Percentiles rank a stretch among this genome's conserved stretches.
phyloP scores from a whole-genome alignment of 1,284 basidiomycete species.

The Cryptococcus amylolentus region DNA sequence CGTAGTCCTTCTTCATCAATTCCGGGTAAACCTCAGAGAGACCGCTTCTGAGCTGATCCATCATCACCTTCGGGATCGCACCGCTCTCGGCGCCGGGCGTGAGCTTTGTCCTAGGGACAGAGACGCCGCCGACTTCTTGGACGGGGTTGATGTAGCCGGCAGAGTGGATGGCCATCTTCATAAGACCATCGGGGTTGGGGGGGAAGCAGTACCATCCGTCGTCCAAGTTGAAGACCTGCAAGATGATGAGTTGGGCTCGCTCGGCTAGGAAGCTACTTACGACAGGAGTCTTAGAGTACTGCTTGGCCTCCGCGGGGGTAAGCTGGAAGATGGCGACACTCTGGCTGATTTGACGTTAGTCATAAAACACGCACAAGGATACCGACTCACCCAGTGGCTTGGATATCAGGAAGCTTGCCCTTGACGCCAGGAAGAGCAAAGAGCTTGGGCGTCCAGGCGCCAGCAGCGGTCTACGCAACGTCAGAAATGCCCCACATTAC shows the following conservation, averaged over 20 bases:
- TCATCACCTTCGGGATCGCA: slow-evolving; percentile 39
- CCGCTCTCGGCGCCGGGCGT: slow-evolving; percentile 43
- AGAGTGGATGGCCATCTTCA: slow-evolving; percentile 54
- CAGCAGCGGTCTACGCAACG: slow-evolving; percentile 33
- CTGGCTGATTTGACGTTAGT: slow-evolving; percentile 54
- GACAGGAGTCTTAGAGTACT: slow-evolving; percentile 65
- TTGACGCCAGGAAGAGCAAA: slow-evolving; percentile 58
- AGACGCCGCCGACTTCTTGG: slow-evolving; percentile 28
- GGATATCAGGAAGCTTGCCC: slow-evolving; percentile 31
- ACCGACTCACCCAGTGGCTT: slow-evolving; percentile 36
- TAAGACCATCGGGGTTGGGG: slow-evolving; percentile 47
- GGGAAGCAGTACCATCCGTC: slow-evolving; percentile 53
- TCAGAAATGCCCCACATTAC: neutral
- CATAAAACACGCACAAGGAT: slow-evolving; percentile 2
- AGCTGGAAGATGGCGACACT: slow-evolving; percentile 72
- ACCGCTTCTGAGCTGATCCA: slow-evolving; percentile 30
- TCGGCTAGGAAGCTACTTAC: slow-evolving; percentile 43
- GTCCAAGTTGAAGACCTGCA: slow-evolving; percentile 45
- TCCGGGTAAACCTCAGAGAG: slow-evolving; percentile 42
- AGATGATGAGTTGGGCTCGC: neutral
- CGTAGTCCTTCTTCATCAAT: slow-evolving; percentile 45
- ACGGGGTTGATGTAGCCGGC: slow-evolving; percentile 44
- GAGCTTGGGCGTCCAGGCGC: slow-evolving; percentile 64
- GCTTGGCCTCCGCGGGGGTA: slow-evolving; percentile 61
- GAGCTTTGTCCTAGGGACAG: slow-evolving; percentile 45